Percentiles rank a stretch among this genome's conserved stretches.
These are phyloP conservation scores for Hibiscus trionum DNA, from an alignment of 345 rosid genomes.

Conservation along the genomic window DNA sequence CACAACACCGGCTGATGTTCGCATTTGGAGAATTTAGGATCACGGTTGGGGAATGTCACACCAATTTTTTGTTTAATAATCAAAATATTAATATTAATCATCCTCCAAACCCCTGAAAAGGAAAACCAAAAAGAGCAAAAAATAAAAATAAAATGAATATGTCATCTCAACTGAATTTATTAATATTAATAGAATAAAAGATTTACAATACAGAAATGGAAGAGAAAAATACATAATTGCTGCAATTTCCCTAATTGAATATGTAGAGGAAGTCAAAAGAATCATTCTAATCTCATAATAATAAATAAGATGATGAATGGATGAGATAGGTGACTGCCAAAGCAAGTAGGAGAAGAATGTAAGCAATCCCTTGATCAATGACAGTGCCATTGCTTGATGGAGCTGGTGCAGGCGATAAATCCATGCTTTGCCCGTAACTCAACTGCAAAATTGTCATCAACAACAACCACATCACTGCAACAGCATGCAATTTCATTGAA, in stretches of 20 bases:
- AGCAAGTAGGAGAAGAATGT: slow-evolving; percentile 6
- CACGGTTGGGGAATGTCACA: slow-evolving; percentile 26
- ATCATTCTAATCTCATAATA: neutral
- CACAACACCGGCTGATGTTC: slow-evolving; percentile 31
- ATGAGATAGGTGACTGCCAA: slow-evolving; percentile 6
- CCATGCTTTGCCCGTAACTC: slow-evolving; percentile 1
- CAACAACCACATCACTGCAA: neutral
- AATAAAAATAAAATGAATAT: neutral
- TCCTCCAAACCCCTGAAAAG: too few species aligned
- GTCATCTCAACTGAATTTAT: neutral
- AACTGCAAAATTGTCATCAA: neutral
- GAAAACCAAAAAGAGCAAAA: too few species aligned
- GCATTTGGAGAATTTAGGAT: slow-evolving; percentile 26
- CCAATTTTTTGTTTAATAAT: slow-evolving; percentile 6
- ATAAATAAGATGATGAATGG: neutral
- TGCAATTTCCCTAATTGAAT: neutral
- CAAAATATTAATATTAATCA: too few species aligned
- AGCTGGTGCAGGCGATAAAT: slow-evolving; percentile 4
- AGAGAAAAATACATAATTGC: neutral
- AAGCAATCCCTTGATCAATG: slow-evolving; percentile 17
- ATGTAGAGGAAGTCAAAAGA: neutral
- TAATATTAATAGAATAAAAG: neutral
- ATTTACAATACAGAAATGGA: neutral
- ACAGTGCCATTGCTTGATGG: slow-evolving; percentile 2
- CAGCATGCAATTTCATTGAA: neutral